Evolutionary conservation across 495 filamentous ascomycete species (phyloP), one percentile per base, ranked within the genome.

Genomic region (Penicillium manginii): DNA sequence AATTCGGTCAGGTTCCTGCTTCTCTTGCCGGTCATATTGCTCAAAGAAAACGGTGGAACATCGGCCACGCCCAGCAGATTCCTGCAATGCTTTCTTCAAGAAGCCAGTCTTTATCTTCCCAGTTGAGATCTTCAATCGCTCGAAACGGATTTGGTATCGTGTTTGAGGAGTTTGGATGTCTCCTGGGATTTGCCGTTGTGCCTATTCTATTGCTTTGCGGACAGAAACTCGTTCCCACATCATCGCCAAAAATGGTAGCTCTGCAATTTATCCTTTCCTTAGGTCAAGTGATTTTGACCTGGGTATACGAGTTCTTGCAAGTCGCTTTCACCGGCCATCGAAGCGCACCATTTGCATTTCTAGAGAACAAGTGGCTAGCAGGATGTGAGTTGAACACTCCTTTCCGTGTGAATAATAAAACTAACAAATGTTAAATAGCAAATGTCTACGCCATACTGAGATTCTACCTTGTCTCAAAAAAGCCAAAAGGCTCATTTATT

Each of bases 1-100:
- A 85, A 60, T 82, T 70, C 19, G 83, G 83, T 0, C 72, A 75
- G 0, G 79, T 82, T n/a, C 82, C 82, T 2, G 71, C 77, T 14
- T 75, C 77, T 9, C 68, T 81, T 17, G 64, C 67, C 15, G 77
- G 76, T 0, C 79, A 84, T 55, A 63, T 83, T n/a, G 76, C 78
- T 26, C 82, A 85, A 63, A 61, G 78, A 14, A 79, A 74, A 33
- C 68, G 80, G 31, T 82, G 78, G 77, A 58, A 73, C 50, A 73
- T 77, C 17, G 74, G 74, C 3, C 71, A 74, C 23, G 61, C 73
- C 9, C 74, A 77, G 57, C 73, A 75, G 53, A 50, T 71, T 6
- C 32, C 58, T 12, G 65, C 57, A 0, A 39, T 77, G 21, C 29
- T 60, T 10, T 61, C 65, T 15, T 52, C 55, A 0, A 39, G 47